phyloP scores from a whole-genome alignment of 2,329 filamentous ascomycete species.

The Cercospora zeina region DNA sequence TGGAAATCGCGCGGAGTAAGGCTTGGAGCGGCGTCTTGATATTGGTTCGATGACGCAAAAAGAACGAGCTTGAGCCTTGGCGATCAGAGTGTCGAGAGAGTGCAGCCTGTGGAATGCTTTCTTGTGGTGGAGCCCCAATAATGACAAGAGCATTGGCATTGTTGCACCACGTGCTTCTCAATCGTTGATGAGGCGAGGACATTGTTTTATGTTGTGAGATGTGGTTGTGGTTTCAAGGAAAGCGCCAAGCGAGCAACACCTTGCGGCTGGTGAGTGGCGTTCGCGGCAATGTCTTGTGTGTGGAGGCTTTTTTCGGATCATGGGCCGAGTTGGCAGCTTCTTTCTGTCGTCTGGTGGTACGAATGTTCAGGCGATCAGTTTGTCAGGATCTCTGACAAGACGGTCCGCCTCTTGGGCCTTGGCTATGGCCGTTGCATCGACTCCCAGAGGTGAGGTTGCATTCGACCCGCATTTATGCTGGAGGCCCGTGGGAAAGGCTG shows the following conservation, averaged over 20 bases:
- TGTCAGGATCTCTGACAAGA: neutral
- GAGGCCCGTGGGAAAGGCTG: neutral
- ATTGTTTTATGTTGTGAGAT: neutral
- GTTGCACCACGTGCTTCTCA: conserved; percentile 5
- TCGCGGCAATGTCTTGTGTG: conserved; percentile 10
- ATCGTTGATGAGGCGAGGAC: neutral
- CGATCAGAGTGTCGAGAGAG: neutral
- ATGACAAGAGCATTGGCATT: conserved; percentile 2
- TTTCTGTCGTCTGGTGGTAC: neutral
- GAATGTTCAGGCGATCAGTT: neutral
- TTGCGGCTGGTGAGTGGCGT: conserved; percentile 7
- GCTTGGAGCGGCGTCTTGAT: neutral
- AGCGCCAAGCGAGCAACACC: conserved; percentile 1
- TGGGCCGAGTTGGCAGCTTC: conserved; percentile 2
- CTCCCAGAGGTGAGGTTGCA: neutral
- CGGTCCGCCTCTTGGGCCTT: neutral
- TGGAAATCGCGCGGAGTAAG: conserved; percentile 1
- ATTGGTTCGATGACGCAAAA: conserved; percentile 11
- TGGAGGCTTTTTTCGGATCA: conserved; percentile 11
- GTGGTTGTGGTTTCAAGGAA: neutral
- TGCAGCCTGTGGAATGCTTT: neutral
- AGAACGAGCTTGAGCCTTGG: conserved; percentile 12
- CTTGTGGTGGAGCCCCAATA: conserved; percentile 1
- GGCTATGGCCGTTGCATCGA: neutral
- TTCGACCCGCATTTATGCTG: conserved; percentile 4